Conservation (phyloP, 2,329 filamentous ascomycete genomes). For the Paraconiothyrium brasiliense region DNA sequence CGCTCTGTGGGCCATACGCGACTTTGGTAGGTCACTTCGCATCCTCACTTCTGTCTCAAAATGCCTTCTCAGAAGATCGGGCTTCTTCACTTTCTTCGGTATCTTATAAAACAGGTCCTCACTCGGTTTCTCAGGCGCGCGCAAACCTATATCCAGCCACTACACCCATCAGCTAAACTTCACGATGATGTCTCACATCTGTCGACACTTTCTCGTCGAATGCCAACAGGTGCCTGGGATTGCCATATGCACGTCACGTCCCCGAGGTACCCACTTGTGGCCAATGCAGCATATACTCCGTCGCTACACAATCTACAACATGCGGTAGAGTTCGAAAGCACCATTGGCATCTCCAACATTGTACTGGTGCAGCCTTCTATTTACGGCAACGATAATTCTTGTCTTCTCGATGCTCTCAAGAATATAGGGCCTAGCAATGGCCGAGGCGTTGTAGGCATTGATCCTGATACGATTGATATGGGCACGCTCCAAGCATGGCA, state of each 20-base stretch:
- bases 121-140: slow-evolving; percentile 18
- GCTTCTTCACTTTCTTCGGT: neutral
- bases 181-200: slow-evolving; percentile 6
- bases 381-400: slow-evolving; percentile 69
- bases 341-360: slow-evolving; percentile 63
- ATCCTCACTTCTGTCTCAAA: neutral
- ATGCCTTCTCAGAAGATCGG: slow-evolving; percentile 13
- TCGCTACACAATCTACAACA: slow-evolving; percentile 60
- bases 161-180: slow-evolving; percentile 9
- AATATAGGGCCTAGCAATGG: slow-evolving; percentile 60
- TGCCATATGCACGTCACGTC: slow-evolving; percentile 72
- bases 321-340: slow-evolving; percentile 61
- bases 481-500: slow-evolving; percentile 62
- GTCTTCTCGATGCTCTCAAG: slow-evolving; percentile 64
- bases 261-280: slow-evolving; percentile 61
- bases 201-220: slow-evolving; percentile 24
- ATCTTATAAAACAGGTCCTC: slow-evolving; percentile 13
- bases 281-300: slow-evolving; percentile 63
- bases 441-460: slow-evolving; percentile 66
- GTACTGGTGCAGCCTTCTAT: slow-evolving; percentile 69
- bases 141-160: slow-evolving; percentile 11
- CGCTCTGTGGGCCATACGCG: neutral
- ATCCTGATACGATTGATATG: slow-evolving; percentile 53
- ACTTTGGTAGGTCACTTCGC: slow-evolving; percentile 5
- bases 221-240: slow-evolving; percentile 64